Evolutionary conservation across 768 basidiomycete species (phyloP), one percentile per base, ranked within the genome.

Genomic region (Leucosporidium scottii): DNA sequence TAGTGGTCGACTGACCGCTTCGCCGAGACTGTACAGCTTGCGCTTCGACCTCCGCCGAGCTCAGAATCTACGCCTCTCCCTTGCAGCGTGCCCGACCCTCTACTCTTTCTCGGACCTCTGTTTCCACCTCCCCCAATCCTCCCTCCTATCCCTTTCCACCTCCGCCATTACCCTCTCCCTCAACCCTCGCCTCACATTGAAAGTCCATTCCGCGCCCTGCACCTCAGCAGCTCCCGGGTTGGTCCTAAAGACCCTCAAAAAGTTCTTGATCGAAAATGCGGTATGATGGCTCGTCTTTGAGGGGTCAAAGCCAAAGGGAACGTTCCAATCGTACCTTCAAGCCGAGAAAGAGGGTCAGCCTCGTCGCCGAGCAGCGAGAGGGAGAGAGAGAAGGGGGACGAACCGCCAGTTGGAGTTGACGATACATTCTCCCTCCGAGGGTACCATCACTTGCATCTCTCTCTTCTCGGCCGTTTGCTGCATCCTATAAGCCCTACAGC

Each of bases 191-290:
- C 21, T 49, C 44, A 50, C 30, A 30, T 49, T 50, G 34, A 47
- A 57, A 4, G 55, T 57, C 21, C 55, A 57, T 12, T 57, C 55
- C 9, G 30, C 64, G 3, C 64, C 64, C n/a, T 48, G 47, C 44
- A 44, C 44, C 30, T 63, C 63, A 20, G 28, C 61, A 20, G 28
- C 61, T 7, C 39, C 39, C 8, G 39, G 39, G 31, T 57, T 57
- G 31, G 55, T 31, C 17, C 55, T 28, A 10, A 57, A 57, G 3
- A 57, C 55, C 30, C 55, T 28, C 30, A 57, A 23, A 21, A 57
- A 57, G 31, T 57, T 57, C 18, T 31, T 28, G 21, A 31, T 57
- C 17, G 55, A 15, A 13, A 57, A 57, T 21, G 55, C 30, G 17
- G 55, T 57, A 13, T 36, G 55, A 31, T 31, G 31, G 30, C 23